Base-by-base conservation (phyloP, 352 stramenopile species). In the Nothophytophthora sp. region DNA sequence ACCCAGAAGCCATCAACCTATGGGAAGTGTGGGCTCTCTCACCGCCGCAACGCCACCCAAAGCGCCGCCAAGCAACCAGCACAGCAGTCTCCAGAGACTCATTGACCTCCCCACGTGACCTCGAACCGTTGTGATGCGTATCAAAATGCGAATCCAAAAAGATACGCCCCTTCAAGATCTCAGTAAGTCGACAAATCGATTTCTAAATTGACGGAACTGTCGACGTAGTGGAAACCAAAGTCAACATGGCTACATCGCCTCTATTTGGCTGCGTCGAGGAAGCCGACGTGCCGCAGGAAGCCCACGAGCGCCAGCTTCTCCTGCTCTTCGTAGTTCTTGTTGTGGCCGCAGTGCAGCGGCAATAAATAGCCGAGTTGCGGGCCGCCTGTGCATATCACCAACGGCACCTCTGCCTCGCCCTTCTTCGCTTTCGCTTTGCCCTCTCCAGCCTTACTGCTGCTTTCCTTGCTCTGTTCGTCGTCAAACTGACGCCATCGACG, bases 301-400 rank as follows among this genome's bases (percentile, higher is more conserved):
- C 53, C 55, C 23, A 77, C 44, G n/a, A 95, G 60, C 35, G 74
- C 73, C 9, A 76, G 49, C 45, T 93, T 92, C 47, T 95, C 86
- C 3, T 49, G 48, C 18, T 92, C 81, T 29, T 76, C 70, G 33
- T 89, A 94, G 50, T 90, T 90, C 43, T 87, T 86, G 57, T 96
- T 96, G 50, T 96, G 86, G 7, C 84, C 86, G 33, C 86, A 96
- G 39, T 90, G 86, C 10, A 96, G 55, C 11, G 77, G 65, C 18
- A 96, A 58, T 11, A 96, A 60, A 6, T 55, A 73, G 5, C 84
- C 86, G 9, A 87, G 47, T 10, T 71, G 66, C 0, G 55, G 33
- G 45, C 81, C 60, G 2, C 38, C 44, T 3, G 60, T 77, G 27
- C 61, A 47, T 20, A 75, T 73, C 38, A 78, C 41, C 45, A 72